Evolutionary conservation across 1,139 yeast genomes (phyloP).

Genomic region (Geotrichum klebahnii): DNA sequence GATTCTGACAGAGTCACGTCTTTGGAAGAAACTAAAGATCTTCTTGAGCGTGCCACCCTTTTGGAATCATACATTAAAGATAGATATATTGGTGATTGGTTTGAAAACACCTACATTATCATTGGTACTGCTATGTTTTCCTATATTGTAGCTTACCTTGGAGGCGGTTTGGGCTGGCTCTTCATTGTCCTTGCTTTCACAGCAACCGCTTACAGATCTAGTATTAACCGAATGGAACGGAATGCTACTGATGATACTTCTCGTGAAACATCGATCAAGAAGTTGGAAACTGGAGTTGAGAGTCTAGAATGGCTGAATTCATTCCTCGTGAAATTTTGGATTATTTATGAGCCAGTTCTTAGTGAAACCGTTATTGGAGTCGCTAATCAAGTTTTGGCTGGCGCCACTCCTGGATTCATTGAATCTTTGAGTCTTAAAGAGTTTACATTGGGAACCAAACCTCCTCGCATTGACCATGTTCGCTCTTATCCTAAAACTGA

Average conservation of each 20-base stretch:
- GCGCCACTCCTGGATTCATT: constrained; percentile 74
- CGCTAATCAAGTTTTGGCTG: constrained; percentile 76
- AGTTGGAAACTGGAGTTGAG: constrained; percentile 83
- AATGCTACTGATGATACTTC: constrained; percentile 72
- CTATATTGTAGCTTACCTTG: constrained; percentile 73
- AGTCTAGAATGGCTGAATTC: constrained; percentile 92
- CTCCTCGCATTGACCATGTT: constrained; percentile 86
- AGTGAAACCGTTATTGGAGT: constrained; percentile 81
- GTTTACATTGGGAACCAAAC: constrained; percentile 89
- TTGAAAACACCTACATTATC: constrained; percentile 75
- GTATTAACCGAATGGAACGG: constrained; percentile 74
- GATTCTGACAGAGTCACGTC: constrained; percentile 58
- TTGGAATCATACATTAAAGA: constrained; percentile 71
- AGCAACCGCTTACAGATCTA: constrained; percentile 72
- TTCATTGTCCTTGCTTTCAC: constrained; percentile 61
- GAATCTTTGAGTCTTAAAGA: constrained; percentile 80
- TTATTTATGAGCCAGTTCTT: constrained; percentile 81
- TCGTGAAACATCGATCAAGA: constrained; percentile 74
- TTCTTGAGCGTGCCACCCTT: constrained; percentile 62
- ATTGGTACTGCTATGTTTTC: constrained; percentile 64
- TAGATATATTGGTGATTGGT: constrained; percentile 87
- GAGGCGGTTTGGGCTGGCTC: constrained; percentile 75
- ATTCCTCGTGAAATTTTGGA: constrained; percentile 87
- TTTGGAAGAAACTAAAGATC: constrained; percentile 58
- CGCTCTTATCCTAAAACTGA: constrained; percentile 84